Evolutionary conservation across 164 flowering plant genomes (phyloP).

Genomic region (Santalum album): DNA sequence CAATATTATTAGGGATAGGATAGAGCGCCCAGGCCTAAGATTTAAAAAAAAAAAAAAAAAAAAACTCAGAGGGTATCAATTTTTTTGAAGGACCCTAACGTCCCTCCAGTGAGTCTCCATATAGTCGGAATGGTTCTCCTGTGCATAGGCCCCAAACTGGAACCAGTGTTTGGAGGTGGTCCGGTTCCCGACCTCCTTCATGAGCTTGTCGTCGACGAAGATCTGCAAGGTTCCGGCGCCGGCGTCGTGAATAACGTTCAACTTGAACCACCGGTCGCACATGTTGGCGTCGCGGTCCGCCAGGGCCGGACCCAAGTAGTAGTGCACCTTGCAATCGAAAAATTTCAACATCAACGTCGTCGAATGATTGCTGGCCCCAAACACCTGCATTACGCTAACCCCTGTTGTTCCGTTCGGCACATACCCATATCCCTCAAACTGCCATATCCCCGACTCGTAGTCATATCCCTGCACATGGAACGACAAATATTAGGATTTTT

Average conservation of each 20-base stretch:
- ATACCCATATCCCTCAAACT: constrained; percentile 27
- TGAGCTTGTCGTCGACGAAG: constrained; percentile 14
- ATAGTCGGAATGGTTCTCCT: constrained; percentile 15
- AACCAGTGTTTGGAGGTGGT: constrained; percentile 16
- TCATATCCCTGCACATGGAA: background rate
- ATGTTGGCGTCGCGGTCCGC: constrained; percentile 8
- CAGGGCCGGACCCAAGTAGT: constrained; percentile 14
- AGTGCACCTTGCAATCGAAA: constrained; percentile 18
- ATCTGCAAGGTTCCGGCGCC: constrained; percentile 11
- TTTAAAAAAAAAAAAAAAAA: no score
- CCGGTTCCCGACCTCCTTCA: constrained; percentile 7
- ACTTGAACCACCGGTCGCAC: constrained; percentile 20
- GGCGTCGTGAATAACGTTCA: constrained; percentile 27
- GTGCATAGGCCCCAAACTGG: constrained; percentile 25
- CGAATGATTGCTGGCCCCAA: constrained; percentile 21
- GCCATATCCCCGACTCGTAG: constrained; percentile 25
- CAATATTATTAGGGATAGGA: no score
- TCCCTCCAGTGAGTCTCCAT: constrained; percentile 31
- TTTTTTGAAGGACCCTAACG: constrained; percentile 11
- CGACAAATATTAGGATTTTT: no score
- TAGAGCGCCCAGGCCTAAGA: no score
- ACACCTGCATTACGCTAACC: constrained; percentile 30
- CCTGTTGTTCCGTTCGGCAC: constrained; percentile 28
- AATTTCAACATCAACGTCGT: constrained; percentile 26
- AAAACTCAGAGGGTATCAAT: no score